Base-by-base conservation (phyloP, 169 alveolate species). In the Cyclospora cayetanensis region DNA sequence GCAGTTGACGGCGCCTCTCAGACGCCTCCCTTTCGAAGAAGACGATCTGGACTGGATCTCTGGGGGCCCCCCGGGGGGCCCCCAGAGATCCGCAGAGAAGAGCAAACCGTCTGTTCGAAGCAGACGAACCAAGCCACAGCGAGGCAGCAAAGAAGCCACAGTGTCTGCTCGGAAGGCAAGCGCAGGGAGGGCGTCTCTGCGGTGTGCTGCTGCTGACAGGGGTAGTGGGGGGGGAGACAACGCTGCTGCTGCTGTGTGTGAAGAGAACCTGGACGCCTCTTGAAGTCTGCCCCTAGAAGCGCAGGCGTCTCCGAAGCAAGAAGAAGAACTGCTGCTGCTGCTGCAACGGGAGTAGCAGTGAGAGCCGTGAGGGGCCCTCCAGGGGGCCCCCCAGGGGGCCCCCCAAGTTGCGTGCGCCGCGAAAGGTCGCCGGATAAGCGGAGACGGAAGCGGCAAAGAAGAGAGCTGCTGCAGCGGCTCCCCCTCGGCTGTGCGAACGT, bases 391-490 rank as follows among this genome's bases (percentile, higher is more conserved):
- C 86, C 66, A 41, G 55, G 42, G 86, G 29, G 46, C 65, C 42
- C 86, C 68, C 5, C 37, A 27, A 25, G n/a, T n/a, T n/a, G n/a
- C n/a, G n/a, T n/a, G n/a, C n/a, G 65, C 86, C 39, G 5, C 27
- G 25, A 76, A 76, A 41, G 86, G 86, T 7, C 86, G 31, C 1
- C 66, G 35, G 7, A 76, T 76, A 4, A 76, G 42, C 5, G 86
- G 86, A 0, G 66, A 76, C n/a, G 86, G 86, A 39, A 76, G 43
- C n/a, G 86, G 86, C 42, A 76, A 35, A 11, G 25, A 31, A 9
- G 86, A 76, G 15, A 76, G 86, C 68, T 76, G 86, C 86, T 76
- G 86, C 65, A 76, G 86, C n/a, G 68, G 43, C 86, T 42, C 86
- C 27, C 55, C 68, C 60, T 46, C 60, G 7, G 7, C n/a, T 7